A percentile compares a stretch with the other conserved stretches of the same genome.
Conservation (phyloP, 768 basidiomycete genomes). For the Panus rudis region DNA sequence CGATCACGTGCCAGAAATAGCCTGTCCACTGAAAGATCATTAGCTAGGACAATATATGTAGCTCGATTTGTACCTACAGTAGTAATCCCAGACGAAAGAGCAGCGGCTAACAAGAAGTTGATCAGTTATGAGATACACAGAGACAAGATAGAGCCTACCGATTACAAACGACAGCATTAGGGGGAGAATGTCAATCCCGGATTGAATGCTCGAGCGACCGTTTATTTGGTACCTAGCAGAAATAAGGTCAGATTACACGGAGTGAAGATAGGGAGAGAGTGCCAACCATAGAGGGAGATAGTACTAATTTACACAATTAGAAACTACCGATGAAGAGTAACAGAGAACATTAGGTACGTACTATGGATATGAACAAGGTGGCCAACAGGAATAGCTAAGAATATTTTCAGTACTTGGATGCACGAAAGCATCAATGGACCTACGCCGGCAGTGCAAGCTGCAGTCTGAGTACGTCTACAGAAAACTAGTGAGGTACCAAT, state of each 20-base stretch:
- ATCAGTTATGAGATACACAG: too few relatives aligned
- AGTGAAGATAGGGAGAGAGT: background rate
- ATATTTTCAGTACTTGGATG: too few relatives aligned
- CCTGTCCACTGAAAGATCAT: background rate
- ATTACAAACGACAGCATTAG: background rate
- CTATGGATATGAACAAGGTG: background rate
- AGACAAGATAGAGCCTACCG: background rate
- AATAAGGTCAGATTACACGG: too few relatives aligned
- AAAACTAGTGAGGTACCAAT: background rate
- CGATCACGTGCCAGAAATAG: background rate
- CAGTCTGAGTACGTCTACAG: background rate
- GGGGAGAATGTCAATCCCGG: background rate
- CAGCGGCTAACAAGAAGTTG: too few relatives aligned
- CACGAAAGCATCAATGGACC: background rate
- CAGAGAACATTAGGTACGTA: background rate
- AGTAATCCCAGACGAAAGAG: too few relatives aligned
- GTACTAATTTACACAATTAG: too few relatives aligned
- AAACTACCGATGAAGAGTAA: background rate
- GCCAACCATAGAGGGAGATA: conserved; percentile 1
- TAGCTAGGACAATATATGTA: background rate
- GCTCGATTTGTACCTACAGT: background rate
- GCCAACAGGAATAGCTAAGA: conserved; percentile 1
- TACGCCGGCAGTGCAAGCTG: background rate
- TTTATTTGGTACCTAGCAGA: background rate
- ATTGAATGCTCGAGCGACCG: background rate